Evolutionary conservation across 176 grass and related monocot genomes (phyloP), one percentile per base, ranked within the genome.

Genomic region (Lolium rigidum): DNA sequence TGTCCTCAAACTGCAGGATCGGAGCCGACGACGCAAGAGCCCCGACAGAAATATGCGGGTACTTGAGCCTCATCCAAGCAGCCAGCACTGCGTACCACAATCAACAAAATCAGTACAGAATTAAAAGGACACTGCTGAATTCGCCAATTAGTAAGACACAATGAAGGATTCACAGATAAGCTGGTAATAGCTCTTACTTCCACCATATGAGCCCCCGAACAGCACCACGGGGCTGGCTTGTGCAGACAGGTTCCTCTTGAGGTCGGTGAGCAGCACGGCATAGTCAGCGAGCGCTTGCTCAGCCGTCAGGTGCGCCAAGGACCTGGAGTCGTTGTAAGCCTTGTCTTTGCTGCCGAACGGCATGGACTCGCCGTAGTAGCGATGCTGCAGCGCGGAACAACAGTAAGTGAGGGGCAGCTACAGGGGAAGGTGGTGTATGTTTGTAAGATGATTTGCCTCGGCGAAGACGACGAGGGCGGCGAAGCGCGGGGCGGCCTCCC

Each of bases 51-150:
- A 98, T 84, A 86, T 98, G 93, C 13, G 96, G 96, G 63, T 98
- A 98, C 65, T 98, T 98, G 37, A 95, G 86, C 62, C 96, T 94
- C 96, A 98, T 98, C 96, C 96, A 98, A 86, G 91, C 91, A 91
- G 96, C 96, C 62, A 98, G 65, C 96, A 98, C 93, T 98, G 72
- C 0, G 0, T 10, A 68, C 49, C 17, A 62, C 57, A 77, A 65
- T 57, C 8, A 86, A 70, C 76, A 39, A 3, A 47, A 26, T 67
- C 2, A 80, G 55, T 75, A 58, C 4, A 70, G 43, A 50, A 70
- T 54, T 26, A 37, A 54, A 54, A 9, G 14, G 9, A 81, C 46
- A 41, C 10, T 50, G 6, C 47, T 14, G 44, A 57, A 39, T 60
- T 60, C 3, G 31, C 31, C 44, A 79, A 5, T 35, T 3, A 31